These are phyloP conservation scores for Linnemannia exigua DNA, from an alignment of 192 early-diverging fungal species.

Conservation along the genomic window DNA sequence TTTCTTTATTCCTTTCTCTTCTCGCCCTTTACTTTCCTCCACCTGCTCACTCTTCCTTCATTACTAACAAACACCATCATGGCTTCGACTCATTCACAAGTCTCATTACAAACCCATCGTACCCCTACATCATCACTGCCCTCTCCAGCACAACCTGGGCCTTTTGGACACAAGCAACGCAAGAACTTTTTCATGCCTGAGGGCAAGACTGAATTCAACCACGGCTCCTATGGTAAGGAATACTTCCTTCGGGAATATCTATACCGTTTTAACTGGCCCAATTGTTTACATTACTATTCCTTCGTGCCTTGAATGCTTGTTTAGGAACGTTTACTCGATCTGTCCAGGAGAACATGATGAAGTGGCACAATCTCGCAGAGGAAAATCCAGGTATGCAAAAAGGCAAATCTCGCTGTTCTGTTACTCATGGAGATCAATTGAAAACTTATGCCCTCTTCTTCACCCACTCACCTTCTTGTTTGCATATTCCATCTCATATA, in stretches of 20 bases:
- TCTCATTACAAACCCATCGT: not conserved
- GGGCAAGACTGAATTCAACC: conserved; percentile 70
- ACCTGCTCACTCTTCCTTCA: not conserved
- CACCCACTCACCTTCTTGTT: not conserved
- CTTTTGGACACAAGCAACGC: conserved; percentile 63
- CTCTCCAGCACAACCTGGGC: conserved; percentile 30
- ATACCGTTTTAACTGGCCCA: too few relatives aligned
- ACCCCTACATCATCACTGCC: not conserved
- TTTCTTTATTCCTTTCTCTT: not conserved
- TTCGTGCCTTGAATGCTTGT: too few relatives aligned
- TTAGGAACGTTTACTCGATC: conserved; percentile 37
- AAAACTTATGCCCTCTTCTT: not conserved
- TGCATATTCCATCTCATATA: not conserved
- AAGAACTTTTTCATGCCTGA: conserved; percentile 67
- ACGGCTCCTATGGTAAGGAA: conserved; percentile 76
- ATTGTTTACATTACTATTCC: not conserved
- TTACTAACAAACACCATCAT: not conserved
- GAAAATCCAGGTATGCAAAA: conserved; percentile 29
- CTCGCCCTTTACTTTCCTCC: not conserved
- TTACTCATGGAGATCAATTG: not conserved
- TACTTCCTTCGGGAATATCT: too few relatives aligned
- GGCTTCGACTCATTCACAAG: not conserved
- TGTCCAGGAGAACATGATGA: conserved; percentile 42
- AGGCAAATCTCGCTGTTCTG: not conserved
- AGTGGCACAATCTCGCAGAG: conserved; percentile 42